A percentile compares a stretch with the other conserved stretches of the same genome.
Conservation (phyloP, 164 flowering plant species). For the Nymphaea colorata region DNA sequence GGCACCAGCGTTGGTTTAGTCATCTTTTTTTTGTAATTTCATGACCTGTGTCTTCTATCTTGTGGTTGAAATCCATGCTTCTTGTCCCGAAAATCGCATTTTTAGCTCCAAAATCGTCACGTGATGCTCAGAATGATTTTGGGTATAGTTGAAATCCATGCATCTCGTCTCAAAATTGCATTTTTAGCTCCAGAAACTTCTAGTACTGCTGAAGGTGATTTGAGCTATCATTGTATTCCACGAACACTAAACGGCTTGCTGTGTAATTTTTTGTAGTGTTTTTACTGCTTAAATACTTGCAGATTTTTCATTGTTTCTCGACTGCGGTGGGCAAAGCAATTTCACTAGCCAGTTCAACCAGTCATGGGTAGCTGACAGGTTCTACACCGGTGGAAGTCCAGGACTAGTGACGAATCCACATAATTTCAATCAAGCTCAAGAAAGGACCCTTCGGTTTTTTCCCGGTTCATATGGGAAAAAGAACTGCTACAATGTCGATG, state of each 20-base stretch:
- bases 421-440: constrained; percentile 38
- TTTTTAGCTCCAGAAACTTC: neutral
- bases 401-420: constrained; percentile 75
- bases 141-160: neutral
- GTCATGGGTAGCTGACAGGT: constrained; percentile 74
- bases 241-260: neutral
- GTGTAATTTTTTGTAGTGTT: neutral
- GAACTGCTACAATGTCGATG: constrained; percentile 72
- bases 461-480: constrained; percentile 83
- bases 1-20: too few relatives aligned
- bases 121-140: neutral
- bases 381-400: constrained; percentile 56
- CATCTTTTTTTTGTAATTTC: neutral
- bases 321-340: constrained; percentile 59
- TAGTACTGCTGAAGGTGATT: neutral
- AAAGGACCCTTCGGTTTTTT: constrained; percentile 79
- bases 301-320: constrained; percentile 45
- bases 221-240: neutral
- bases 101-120: neutral
- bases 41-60: neutral
- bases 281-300: constrained; percentile 1
- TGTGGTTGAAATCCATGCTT: neutral
- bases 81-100: neutral
- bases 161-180: neutral
- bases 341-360: constrained; percentile 48